Conservation (phyloP, 208 protist species). For the Angomonas ambiguus region DNA sequence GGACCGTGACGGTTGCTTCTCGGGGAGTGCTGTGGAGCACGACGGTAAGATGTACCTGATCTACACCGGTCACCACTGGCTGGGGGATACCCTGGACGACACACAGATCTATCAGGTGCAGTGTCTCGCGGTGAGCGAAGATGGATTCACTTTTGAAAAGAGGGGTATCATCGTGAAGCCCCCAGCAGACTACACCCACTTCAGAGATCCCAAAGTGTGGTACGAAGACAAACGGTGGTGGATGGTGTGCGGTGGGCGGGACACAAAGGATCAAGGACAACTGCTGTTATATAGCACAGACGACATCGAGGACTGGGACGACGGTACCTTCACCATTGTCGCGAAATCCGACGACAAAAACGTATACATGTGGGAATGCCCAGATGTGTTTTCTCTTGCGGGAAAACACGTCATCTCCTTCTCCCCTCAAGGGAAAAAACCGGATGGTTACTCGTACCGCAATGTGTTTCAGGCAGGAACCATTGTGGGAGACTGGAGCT, state of each 20-base stretch:
- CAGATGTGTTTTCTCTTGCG: conserved; percentile 33
- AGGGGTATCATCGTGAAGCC: conserved; percentile 66
- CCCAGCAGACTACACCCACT: conserved; percentile 49
- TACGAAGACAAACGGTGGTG: conserved; percentile 47
- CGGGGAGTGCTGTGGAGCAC: conserved; percentile 33
- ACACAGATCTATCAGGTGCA: conserved; percentile 61
- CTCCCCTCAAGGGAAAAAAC: conserved; percentile 31
- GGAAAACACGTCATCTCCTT: conserved; percentile 31
- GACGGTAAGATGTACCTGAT: conserved; percentile 56
- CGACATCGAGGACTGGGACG: conserved; percentile 64
- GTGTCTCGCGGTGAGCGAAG: conserved; percentile 62
- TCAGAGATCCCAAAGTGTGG: conserved; percentile 49
- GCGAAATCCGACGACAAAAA: conserved; percentile 52
- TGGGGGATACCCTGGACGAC: conserved; percentile 30
- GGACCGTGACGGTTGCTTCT: conserved; percentile 57
- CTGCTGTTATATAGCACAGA: conserved; percentile 65
- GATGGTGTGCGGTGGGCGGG: conserved; percentile 53
- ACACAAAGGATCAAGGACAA: conserved; percentile 56
- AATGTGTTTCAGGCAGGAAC: conserved; percentile 41
- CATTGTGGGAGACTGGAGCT: conserved; percentile 39
- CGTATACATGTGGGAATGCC: conserved; percentile 54
- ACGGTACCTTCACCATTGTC: conserved; percentile 49
- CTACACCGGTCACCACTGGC: conserved; percentile 65
- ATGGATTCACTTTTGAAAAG: conserved; percentile 63
- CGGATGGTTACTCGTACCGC: conserved; percentile 24